A percentile compares a stretch with the other conserved stretches of the same genome.
phyloP scores from a whole-genome alignment of 371 early-diverging fungal genomes.

The Mucor indicus region DNA sequence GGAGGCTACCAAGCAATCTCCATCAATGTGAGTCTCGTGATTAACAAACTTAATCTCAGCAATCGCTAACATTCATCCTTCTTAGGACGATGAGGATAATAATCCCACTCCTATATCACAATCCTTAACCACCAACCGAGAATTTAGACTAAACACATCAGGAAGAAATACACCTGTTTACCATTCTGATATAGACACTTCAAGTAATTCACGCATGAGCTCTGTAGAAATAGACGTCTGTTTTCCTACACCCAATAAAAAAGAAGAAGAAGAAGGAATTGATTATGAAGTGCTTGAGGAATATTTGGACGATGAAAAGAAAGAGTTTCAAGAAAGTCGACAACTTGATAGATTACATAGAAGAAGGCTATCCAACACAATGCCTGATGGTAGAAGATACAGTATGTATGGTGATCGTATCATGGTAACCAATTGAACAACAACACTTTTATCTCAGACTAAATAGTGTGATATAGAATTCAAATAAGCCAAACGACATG shows the following conservation, averaged over 20 bases:
- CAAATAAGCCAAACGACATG: constrained; percentile 13
- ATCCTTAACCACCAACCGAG: not conserved
- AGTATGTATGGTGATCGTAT: constrained; percentile 27
- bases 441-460: not conserved
- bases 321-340: constrained; percentile 5
- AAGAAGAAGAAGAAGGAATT: constrained; percentile 25
- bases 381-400: constrained; percentile 21
- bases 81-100: not conserved
- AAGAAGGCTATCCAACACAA: constrained; percentile 19
- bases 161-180: constrained; percentile 5
- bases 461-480: not conserved
- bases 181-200: constrained; percentile 26
- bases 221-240: constrained; percentile 42
- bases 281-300: constrained; percentile 31
- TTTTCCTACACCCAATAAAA: constrained; percentile 34
- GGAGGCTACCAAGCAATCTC: constrained; percentile 7
- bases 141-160: not conserved
- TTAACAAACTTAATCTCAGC: not conserved
- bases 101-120: not conserved
- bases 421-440: constrained; percentile 2
- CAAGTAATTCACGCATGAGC: constrained; percentile 15
- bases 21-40: not conserved
- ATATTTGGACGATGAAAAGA: constrained; percentile 10
- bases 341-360: not conserved
- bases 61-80: not conserved